These are phyloP conservation scores for Ustilago loliicola DNA, from an alignment of 1,284 basidiomycete species.

Conservation along the genomic window DNA sequence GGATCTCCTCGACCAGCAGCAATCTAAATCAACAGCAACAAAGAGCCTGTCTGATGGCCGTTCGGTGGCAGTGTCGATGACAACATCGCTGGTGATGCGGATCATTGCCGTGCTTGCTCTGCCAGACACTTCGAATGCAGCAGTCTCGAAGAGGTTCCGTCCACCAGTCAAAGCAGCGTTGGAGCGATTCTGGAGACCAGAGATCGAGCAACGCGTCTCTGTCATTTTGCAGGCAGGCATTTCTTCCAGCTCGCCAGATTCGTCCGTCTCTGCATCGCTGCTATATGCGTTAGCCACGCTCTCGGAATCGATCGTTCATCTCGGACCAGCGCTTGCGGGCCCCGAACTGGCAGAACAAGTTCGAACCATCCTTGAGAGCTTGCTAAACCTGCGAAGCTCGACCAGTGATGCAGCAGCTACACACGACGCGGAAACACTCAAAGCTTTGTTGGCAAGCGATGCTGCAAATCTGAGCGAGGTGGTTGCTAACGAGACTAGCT, in stretches of 20 bases:
- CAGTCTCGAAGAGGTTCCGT: not conserved
- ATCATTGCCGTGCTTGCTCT: conserved; percentile 30
- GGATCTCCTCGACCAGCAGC: conserved; percentile 17
- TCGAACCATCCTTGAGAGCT: conserved; percentile 13
- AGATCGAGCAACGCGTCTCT: conserved; percentile 23
- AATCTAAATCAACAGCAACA: not conserved
- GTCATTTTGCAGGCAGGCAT: not conserved
- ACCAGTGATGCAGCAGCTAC: not conserved
- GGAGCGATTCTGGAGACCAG: conserved; percentile 34
- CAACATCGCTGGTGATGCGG: conserved; percentile 22
- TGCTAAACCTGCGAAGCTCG: not conserved
- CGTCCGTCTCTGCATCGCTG: conserved; percentile 20
- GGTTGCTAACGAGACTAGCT: conserved; percentile 9
- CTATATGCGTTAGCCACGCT: conserved; percentile 25
- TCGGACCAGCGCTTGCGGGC: conserved; percentile 35
- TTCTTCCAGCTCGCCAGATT: not conserved
- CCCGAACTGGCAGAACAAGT: conserved; percentile 28
- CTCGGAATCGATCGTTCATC: conserved; percentile 34
- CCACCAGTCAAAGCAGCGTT: conserved; percentile 22
- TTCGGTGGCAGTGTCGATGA: not conserved
- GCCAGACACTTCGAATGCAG: not conserved
- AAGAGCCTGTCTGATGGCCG: not conserved
- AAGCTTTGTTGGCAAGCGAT: conserved; percentile 21
- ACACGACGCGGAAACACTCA: conserved; percentile 16
- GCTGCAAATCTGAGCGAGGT: conserved; percentile 14